These are phyloP conservation scores for Aplosporella prunicola DNA, from an alignment of 2,329 filamentous ascomycete genomes.

Conservation along the genomic window DNA sequence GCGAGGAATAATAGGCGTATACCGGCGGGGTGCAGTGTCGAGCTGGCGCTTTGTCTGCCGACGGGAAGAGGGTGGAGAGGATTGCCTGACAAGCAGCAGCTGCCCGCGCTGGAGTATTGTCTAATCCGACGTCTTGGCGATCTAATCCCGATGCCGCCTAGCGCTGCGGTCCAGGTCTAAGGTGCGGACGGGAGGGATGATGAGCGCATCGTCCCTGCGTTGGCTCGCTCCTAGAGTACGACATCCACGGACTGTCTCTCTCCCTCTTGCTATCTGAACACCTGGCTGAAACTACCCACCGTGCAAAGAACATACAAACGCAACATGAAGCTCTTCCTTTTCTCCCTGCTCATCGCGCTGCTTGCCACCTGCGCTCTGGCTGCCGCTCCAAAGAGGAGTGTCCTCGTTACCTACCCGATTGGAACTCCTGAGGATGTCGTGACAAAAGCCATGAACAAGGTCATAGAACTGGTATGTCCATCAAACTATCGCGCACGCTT, in stretches of 20 bases:
- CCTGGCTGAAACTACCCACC: background rate
- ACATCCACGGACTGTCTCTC: background rate
- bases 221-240: background rate
- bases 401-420: constrained; percentile 70
- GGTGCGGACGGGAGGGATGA: constrained; percentile 2
- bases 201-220: constrained; percentile 5
- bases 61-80: no score
- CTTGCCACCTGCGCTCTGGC: constrained; percentile 52
- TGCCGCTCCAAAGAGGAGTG: constrained; percentile 49
- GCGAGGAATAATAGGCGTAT: no score
- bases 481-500: background rate
- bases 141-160: no score
- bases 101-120: no score
- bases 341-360: constrained; percentile 48
- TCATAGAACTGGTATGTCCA: constrained; percentile 51
- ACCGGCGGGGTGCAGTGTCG: no score
- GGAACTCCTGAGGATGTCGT: constrained; percentile 60
- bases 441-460: constrained; percentile 59
- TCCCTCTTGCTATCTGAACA: background rate
- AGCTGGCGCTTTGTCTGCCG: no score
- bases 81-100: constrained; percentile 9
- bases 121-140: no score
- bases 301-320: background rate
- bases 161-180: no score
- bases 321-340: constrained; percentile 57